A percentile compares a stretch with the other conserved stretches of the same genome.
Conservation (phyloP, 352 stramenopile species). For the Pythium myriotylum region DNA sequence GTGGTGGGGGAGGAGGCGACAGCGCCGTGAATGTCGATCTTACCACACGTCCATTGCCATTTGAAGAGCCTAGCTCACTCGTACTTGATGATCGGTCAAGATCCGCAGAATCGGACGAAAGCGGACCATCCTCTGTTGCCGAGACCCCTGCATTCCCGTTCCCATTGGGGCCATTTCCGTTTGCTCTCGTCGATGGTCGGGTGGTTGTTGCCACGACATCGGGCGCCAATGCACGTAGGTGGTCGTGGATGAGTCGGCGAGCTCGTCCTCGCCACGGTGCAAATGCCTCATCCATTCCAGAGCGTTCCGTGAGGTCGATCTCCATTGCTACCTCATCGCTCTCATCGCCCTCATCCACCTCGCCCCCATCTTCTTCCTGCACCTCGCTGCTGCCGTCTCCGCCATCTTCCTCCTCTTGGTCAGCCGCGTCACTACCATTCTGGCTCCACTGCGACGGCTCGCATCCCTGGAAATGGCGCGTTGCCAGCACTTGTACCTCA, state of each 20-base stretch:
- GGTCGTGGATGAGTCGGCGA: constrained; percentile 28
- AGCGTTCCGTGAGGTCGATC: constrained; percentile 2
- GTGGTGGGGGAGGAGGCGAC: constrained; percentile 1
- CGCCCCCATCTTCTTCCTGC: constrained; percentile 17
- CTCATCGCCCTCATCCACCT: constrained; percentile 12
- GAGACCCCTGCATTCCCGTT: background rate
- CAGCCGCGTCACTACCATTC: constrained; percentile 5
- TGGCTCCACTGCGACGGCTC: constrained; percentile 7
- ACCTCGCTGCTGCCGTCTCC: constrained; percentile 11
- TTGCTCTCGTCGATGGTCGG: constrained; percentile 6
- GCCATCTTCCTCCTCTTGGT: constrained; percentile 14
- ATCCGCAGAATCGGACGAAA: too few relatives aligned
- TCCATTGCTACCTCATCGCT: constrained; percentile 12
- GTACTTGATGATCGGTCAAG: background rate
- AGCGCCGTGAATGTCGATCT: constrained; percentile 3
- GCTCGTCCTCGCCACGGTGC: constrained; percentile 26
- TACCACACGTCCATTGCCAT: background rate
- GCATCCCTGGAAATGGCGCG: constrained; percentile 17
- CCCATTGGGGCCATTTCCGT: background rate
- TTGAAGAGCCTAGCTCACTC: background rate
- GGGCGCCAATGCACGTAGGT: constrained; percentile 15
- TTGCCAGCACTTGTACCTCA: constrained; percentile 53
- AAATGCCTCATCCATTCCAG: background rate
- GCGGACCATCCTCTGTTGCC: background rate
- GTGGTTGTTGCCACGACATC: background rate